Evolutionary conservation across 805 yeast genomes (phyloP).

Genomic region (Hyphopichia homilentoma): DNA sequence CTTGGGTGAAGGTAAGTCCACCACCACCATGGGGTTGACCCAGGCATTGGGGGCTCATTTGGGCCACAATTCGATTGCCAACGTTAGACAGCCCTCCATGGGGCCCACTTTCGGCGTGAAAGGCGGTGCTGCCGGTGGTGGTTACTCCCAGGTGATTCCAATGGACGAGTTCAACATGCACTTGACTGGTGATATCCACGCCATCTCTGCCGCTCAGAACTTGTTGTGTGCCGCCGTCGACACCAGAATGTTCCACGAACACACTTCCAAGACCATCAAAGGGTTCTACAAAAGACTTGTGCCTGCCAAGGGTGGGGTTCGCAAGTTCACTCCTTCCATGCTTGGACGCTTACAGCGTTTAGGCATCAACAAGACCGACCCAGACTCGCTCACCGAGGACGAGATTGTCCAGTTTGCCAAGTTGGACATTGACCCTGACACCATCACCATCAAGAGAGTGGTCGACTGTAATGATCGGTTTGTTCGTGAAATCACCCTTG

Average conservation of each 20-base stretch:
- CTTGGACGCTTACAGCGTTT: conserved; percentile 68
- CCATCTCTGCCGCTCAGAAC: conserved; percentile 91
- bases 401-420: conserved; percentile 75
- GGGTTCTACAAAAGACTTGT: conserved; percentile 83
- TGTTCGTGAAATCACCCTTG: conserved; percentile 83
- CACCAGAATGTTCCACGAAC: conserved; percentile 94
- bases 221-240: conserved; percentile 94
- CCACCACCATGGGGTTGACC: conserved; percentile 95
- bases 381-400: conserved; percentile 73
- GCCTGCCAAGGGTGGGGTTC: conserved; percentile 76
- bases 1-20: conserved; percentile 95
- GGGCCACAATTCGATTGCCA: conserved; percentile 79
- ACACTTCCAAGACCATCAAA: conserved; percentile 71
- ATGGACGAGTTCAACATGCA: conserved; percentile 99
- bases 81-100: conserved; percentile 97
- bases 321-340: conserved; percentile 79
- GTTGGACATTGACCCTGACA: conserved; percentile 82
- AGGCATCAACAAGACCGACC: conserved; percentile 79
- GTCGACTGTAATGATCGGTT: conserved; percentile 93
- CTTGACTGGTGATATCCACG: conserved; percentile 96
- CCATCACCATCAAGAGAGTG: conserved; percentile 90
- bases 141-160: conserved; percentile 95
- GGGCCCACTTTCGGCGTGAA: conserved; percentile 98
- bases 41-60: conserved; percentile 94
- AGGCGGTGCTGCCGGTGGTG: conserved; percentile 99